Percentiles rank a stretch among this genome's conserved stretches.
phyloP scores from a whole-genome alignment of 1,139 yeast genomes.

The Yamadazyma sp. region DNA sequence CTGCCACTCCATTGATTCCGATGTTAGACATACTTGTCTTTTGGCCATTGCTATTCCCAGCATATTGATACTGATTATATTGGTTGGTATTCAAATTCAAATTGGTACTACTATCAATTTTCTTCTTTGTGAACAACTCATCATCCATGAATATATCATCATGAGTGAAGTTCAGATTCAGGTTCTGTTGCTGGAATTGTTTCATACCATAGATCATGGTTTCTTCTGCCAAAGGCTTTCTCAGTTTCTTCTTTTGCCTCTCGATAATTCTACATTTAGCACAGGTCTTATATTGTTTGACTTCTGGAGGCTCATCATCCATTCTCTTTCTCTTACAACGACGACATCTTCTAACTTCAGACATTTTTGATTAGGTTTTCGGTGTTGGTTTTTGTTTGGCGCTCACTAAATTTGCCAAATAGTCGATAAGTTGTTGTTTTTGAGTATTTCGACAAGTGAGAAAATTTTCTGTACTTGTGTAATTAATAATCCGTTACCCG shows the following conservation, averaged over 20 bases:
- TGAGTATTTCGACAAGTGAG: not conserved
- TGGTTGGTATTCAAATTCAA: constrained; percentile 14
- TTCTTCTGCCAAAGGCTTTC: constrained; percentile 49
- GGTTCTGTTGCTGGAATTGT: constrained; percentile 46
- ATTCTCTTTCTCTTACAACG: constrained; percentile 60
- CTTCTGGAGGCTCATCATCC: constrained; percentile 60
- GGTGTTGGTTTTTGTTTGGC: not conserved
- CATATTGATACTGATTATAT: constrained; percentile 15
- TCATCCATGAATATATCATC: constrained; percentile 37
- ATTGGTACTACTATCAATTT: constrained; percentile 10
- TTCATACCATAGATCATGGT: constrained; percentile 50
- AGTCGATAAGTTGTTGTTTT: not conserved
- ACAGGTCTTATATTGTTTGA: constrained; percentile 57
- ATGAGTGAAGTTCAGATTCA: constrained; percentile 39
- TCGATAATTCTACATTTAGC: constrained; percentile 61
- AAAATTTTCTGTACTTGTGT: not conserved
- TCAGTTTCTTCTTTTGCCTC: constrained; percentile 46
- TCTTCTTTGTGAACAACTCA: constrained; percentile 22
- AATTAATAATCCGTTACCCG: constrained; percentile 3
- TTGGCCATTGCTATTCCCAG: constrained; percentile 1
- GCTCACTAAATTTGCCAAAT: not conserved
- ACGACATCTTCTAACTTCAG: constrained; percentile 50
- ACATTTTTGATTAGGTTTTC: constrained; percentile 10
- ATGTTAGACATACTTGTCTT: constrained; percentile 3
- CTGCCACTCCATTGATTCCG: constrained; percentile 9